phyloP scores from a whole-genome alignment of 148 eudicot genomes.

The Rheum nobile region DNA sequence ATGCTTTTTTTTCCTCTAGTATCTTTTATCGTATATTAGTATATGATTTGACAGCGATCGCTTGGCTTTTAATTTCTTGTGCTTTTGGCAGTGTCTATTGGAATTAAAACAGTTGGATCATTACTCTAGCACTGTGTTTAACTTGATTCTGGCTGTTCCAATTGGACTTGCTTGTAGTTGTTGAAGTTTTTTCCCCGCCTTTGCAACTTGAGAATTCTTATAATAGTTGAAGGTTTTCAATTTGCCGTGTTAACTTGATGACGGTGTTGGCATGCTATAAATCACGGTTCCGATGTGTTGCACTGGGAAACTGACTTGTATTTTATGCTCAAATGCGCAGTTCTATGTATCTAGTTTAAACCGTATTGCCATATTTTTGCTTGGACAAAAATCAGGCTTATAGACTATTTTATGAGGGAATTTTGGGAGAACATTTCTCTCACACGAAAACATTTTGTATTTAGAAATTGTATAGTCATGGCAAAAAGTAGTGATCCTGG shows the following conservation, averaged over 20 bases:
- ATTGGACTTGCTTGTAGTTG: not conserved
- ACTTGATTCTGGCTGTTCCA: too few species aligned
- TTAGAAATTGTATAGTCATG: not conserved
- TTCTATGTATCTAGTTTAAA: not conserved
- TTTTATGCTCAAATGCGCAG: not conserved
- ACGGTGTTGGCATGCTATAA: not conserved
- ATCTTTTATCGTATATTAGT: not conserved
- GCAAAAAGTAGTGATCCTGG: not conserved
- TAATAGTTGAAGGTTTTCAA: not conserved
- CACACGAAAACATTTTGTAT: not conserved
- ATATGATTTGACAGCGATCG: not conserved
- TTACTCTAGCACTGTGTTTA: not conserved
- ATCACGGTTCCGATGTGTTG: not conserved
- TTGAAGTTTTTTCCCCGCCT: not conserved
- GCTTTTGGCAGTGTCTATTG: constrained; percentile 3
- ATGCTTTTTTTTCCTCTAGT: constrained; percentile 36
- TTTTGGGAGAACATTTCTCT: not conserved
- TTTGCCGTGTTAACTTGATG: not conserved
- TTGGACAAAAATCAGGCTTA: not conserved
- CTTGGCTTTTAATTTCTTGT: not conserved
- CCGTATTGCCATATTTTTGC: not conserved
- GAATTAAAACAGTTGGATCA: not conserved
- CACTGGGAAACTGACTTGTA: not conserved
- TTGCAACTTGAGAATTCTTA: not conserved
- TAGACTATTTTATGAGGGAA: not conserved